Evolutionary conservation across 2,329 filamentous ascomycete genomes (phyloP), one percentile per base, ranked within the genome.

Genomic region (Claviceps maximensis): DNA sequence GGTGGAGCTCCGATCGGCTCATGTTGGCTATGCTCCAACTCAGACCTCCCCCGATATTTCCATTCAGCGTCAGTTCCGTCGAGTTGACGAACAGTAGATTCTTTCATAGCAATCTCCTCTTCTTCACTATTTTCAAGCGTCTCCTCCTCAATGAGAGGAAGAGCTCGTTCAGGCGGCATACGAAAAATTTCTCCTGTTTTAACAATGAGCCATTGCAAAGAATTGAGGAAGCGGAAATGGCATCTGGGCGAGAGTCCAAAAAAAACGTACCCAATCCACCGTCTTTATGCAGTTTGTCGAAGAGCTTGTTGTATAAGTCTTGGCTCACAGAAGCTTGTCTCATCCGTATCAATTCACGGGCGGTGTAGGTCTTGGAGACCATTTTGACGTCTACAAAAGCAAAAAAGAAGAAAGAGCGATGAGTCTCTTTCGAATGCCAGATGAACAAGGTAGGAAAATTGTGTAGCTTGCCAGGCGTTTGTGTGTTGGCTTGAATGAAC

Each of bases 1-100:
- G 72, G 64, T 12, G 80, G 80, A 23, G 79, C 79, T 50, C 75
- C 67, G 38, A 80, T 67, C 7, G 78, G 77, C 47, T 75, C 75
- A 44, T 62, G 66, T 45, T 66, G 64, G 19, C 63, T 60, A n/a
- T 69, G 59, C 56, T 77, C 72, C 1, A 69, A 70, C 19, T 70
- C 70, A 49, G 66, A 70, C 52, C 76, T 67, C 49, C 74, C 71
- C 40, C 69, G 66, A 55, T 75, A 78, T 51, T 69, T 70, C 67
- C 67, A 70, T 49, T 73, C 70, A 1, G 65, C 66, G 52, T 70
- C 69, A 47, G 70, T 71, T 23, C 70, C 70, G 51, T 72, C 69
- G 15, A 67, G 61, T 50, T 67, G 69, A 27, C 59, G 65, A 38
- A 61, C 58, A 50, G 59, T 53, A 7, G 56, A 49, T 46, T 56